Conservation (phyloP, 2,329 filamentous ascomycete species). For the Colletotrichum sp. region DNA sequence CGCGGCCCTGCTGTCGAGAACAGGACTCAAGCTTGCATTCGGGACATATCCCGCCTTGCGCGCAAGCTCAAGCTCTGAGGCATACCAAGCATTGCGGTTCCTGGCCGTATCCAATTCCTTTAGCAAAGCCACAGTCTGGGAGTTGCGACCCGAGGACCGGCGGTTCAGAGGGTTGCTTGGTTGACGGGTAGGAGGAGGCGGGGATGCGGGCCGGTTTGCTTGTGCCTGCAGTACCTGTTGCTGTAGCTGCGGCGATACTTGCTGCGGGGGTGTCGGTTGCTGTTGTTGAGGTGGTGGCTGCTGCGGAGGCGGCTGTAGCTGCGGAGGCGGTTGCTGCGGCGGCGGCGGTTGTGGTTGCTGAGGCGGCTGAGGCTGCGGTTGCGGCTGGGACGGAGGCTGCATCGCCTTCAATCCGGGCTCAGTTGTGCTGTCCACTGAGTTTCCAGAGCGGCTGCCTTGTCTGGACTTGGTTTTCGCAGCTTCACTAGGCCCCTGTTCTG, state of each 20-base stretch:
- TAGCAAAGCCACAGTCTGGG: conserved; percentile 74
- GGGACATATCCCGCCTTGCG: conserved; percentile 87
- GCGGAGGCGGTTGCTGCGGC: background rate
- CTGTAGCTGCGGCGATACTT: background rate
- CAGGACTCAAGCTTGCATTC: conserved; percentile 70
- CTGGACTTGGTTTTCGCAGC: conserved; percentile 36
- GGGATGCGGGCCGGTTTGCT: conserved; percentile 54
- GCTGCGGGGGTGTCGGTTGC: conserved; percentile 50
- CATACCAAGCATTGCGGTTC: conserved; percentile 94
- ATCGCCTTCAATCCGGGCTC: conserved; percentile 56
- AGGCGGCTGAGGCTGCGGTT: background rate
- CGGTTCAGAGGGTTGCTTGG: conserved; percentile 62
- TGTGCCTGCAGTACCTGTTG: conserved; percentile 35
- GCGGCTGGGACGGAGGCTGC: conserved; percentile 2
- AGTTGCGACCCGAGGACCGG: conserved; percentile 63
- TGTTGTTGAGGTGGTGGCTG: conserved; percentile 27
- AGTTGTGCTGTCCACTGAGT: conserved; percentile 70
- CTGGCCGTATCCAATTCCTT: conserved; percentile 87
- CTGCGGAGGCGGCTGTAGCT: background rate
- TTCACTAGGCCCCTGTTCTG: conserved; percentile 34
- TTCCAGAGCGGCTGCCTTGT: conserved; percentile 60
- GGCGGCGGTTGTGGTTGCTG: background rate
- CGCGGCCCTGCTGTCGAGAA: conserved; percentile 75
- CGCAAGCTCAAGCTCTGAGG: conserved; percentile 90
- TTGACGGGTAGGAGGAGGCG: conserved; percentile 62